These are phyloP conservation scores for Ceratobasidium sp. DNA, from an alignment of 1,284 basidiomycete genomes.

Conservation along the genomic window DNA sequence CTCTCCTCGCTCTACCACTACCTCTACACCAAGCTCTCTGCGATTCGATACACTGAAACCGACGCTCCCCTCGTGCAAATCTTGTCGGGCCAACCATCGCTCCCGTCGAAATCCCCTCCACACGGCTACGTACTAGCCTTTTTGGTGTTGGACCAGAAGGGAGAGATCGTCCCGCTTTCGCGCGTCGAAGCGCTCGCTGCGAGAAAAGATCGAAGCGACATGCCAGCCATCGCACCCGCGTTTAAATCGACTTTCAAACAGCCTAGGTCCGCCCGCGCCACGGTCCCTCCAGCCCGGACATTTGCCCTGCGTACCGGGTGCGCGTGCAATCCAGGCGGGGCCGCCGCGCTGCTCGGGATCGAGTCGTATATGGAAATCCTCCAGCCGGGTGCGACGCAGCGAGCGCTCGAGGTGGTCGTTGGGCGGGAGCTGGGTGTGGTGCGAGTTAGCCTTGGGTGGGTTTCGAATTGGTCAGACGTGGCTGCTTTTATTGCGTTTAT, in stretches of 20 bases:
- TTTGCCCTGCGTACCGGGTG: constrained; percentile 84
- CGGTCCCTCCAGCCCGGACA: not conserved
- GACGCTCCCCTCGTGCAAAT: constrained; percentile 70
- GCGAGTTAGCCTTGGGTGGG: constrained; percentile 72
- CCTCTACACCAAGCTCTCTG: constrained; percentile 65
- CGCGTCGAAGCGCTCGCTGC: constrained; percentile 31
- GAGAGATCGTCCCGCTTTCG: constrained; percentile 41
- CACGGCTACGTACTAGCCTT: constrained; percentile 32
- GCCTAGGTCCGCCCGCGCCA: not conserved
- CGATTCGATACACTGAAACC: constrained; percentile 67
- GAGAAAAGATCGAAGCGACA: constrained; percentile 4
- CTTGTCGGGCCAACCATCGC: constrained; percentile 55
- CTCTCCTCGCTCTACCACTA: constrained; percentile 68
- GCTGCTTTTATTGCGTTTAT: constrained; percentile 33
- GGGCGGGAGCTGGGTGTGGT: constrained; percentile 56
- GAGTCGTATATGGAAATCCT: constrained; percentile 73
- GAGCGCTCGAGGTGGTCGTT: constrained; percentile 68
- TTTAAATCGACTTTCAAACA: constrained; percentile 39
- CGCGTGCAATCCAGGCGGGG: constrained; percentile 85
- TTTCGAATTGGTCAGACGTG: constrained; percentile 38
- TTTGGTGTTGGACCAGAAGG: constrained; percentile 17
- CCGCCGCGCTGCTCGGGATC: constrained; percentile 73
- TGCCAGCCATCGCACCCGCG: constrained; percentile 5
- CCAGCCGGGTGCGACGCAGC: constrained; percentile 67
- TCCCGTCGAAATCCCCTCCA: constrained; percentile 16